Evolutionary conservation across 805 yeast genomes (phyloP), one percentile per base, ranked within the genome.

Genomic region (Metschnikowia amazonensis): DNA sequence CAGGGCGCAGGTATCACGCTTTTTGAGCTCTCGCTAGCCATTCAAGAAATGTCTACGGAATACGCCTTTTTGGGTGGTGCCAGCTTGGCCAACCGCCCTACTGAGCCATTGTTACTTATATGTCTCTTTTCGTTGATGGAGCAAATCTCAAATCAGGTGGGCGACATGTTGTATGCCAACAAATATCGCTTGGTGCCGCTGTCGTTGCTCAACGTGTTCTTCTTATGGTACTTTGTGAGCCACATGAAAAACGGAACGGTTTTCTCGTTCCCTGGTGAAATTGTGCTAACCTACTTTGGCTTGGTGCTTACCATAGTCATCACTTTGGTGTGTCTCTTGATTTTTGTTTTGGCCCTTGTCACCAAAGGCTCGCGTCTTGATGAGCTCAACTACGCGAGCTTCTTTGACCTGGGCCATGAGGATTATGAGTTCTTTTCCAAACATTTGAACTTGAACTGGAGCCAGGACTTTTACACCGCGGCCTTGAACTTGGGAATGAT

Each of bases 11-110:
- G 88, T 0, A 67, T 85, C 51, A 82, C 94, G 0, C 64, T 86
- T 29, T 84, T 86, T 63, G 94, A 86, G 60, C 84, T 81, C 55
- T 83, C 92, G 3, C 60, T 84, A 13, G 86, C 88, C 10, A 84
- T 84, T 58, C 90, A 85, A 56, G 94, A 86, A 54, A 81, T 76
- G 46, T 84, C 76, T 59, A 69, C 72, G 18, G 65, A 63, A 2
- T 51, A 60, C 36, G 57, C 66, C 42, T 45, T 47, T 33, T 56
- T 63, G 35, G 59, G 64, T 9, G 55, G 53, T 34, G 28, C 41
- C 28, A 11, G 20, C 11, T 14, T 48, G 18, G 49, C 48, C 36
- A 53, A 28, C 66, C 43, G 72, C 40, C 88, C 81, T 27, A 75
- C 81, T 1, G 75, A 70, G 40, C 86, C 74, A 57, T 66, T 77